A percentile compares a stretch with the other conserved stretches of the same genome.
Conservation (phyloP, 306 rosid genomes). For the Astragalus glycyphyllos region DNA sequence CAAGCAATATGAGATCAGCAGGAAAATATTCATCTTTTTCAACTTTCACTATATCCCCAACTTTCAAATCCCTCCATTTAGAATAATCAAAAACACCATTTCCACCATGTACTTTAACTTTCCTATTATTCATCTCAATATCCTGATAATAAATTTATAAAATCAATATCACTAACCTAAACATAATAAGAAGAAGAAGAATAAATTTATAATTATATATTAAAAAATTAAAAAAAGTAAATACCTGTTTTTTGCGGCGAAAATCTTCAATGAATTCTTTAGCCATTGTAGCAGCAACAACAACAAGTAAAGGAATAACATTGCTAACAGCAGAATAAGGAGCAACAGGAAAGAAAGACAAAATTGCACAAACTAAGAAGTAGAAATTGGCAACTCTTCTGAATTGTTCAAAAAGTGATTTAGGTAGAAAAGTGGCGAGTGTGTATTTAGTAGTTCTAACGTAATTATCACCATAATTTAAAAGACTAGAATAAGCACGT, state of each 20-base stretch:
- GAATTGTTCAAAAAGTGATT: constrained; percentile 91
- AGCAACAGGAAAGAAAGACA: constrained; percentile 79
- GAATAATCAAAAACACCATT: constrained; percentile 60
- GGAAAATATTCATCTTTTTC: constrained; percentile 93
- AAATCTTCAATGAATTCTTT: constrained; percentile 90
- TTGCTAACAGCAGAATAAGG: constrained; percentile 87
- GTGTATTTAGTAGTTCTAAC: constrained; percentile 87
- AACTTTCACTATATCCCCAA: constrained; percentile 90
- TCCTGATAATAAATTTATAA: constrained; percentile 61
- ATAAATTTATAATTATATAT: not conserved
- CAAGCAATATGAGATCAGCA: constrained; percentile 90
- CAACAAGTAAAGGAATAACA: constrained; percentile 79
- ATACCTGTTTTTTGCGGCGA: constrained; percentile 87
- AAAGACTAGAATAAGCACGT: constrained; percentile 50
- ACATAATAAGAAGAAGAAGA: not conserved
- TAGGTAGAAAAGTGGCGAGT: constrained; percentile 80
- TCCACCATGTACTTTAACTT: constrained; percentile 71
- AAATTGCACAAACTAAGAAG: constrained; percentile 77
- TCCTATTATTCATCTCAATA: constrained; percentile 89
- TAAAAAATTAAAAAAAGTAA: constrained; percentile 31
- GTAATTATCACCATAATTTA: constrained; percentile 71
- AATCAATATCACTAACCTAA: constrained; percentile 44
- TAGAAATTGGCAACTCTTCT: constrained; percentile 86
- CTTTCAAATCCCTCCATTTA: constrained; percentile 92
- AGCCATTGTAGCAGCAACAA: constrained; percentile 87